Evolutionary conservation across 73 alveolate species (phyloP).

Genomic region (Symbiodinium natans): DNA sequence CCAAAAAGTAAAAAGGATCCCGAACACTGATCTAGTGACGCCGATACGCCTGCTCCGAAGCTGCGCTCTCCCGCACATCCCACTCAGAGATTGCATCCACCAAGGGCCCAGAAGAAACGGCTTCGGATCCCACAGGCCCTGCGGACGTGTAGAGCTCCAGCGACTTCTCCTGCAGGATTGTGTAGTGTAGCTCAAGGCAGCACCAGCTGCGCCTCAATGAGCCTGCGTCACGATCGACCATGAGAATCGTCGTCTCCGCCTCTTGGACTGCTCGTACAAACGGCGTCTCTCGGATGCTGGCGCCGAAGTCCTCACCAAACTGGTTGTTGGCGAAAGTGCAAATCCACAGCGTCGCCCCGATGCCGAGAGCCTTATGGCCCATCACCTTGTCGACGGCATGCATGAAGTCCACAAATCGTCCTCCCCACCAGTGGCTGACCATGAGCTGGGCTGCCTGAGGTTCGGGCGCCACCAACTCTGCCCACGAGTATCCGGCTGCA

Average conservation of each 20-base stretch:
- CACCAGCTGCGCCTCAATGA: background rate
- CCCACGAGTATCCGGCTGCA: background rate
- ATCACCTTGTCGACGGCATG: background rate
- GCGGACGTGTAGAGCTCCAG: background rate
- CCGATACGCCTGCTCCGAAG: background rate
- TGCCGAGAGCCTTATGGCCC: background rate
- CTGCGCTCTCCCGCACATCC: background rate
- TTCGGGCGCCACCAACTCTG: background rate
- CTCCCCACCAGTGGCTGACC: conserved; percentile 17
- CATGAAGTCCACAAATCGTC: background rate
- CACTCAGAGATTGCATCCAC: background rate
- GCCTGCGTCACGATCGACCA: background rate
- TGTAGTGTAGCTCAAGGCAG: background rate
- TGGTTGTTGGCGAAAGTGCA: conserved; percentile 8
- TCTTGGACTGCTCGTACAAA: background rate
- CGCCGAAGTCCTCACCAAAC: background rate
- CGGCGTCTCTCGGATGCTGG: background rate
- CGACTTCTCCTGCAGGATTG: background rate
- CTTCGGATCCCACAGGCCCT: background rate
- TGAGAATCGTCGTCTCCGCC: background rate
- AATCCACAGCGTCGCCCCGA: background rate
- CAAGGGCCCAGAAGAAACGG: background rate
- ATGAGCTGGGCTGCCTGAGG: background rate
- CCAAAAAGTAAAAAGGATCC: too few species aligned
- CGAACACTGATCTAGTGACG: too few species aligned